A percentile compares a stretch with the other conserved stretches of the same genome.
Conservation (phyloP, 192 early-diverging fungal species). For the Neocallimastix lanati region DNA sequence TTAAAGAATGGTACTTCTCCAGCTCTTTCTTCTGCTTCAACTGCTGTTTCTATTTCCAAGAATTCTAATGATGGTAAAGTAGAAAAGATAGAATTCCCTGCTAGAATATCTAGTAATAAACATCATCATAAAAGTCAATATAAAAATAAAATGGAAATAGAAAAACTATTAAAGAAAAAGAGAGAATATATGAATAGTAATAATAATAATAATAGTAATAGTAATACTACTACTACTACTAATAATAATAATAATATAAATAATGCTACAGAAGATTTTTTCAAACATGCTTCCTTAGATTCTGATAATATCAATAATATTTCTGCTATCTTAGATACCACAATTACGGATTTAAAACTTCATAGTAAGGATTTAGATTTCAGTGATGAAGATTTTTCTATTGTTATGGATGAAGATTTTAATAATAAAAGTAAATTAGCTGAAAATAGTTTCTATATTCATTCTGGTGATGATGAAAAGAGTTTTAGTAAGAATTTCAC, state of each 20-base stretch:
- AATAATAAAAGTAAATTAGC: neutral
- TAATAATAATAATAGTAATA: neutral
- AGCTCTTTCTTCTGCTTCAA: no score
- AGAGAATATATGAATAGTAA: neutral
- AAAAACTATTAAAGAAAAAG: neutral
- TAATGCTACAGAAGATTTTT: neutral
- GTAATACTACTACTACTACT: no score
- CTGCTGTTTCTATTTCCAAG: no score
- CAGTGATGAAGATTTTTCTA: neutral
- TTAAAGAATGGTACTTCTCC: no score
- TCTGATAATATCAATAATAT: no score
- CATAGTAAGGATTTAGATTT: neutral
- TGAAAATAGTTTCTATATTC: neutral
- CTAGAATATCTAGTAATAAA: neutral
- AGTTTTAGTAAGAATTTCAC: neutral
- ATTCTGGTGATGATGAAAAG: neutral
- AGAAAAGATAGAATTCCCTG: neutral
- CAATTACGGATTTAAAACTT: neutral
- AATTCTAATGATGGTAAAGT: neutral
- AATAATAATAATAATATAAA: no score
- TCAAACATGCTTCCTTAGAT: neutral
- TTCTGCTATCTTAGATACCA: no score
- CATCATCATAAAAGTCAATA: neutral
- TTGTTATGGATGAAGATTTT: neutral
- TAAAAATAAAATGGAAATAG: neutral